Evolutionary conservation across 2,329 filamentous ascomycete species (phyloP).

Genomic region (Pyrenophora tritici-repentis): DNA sequence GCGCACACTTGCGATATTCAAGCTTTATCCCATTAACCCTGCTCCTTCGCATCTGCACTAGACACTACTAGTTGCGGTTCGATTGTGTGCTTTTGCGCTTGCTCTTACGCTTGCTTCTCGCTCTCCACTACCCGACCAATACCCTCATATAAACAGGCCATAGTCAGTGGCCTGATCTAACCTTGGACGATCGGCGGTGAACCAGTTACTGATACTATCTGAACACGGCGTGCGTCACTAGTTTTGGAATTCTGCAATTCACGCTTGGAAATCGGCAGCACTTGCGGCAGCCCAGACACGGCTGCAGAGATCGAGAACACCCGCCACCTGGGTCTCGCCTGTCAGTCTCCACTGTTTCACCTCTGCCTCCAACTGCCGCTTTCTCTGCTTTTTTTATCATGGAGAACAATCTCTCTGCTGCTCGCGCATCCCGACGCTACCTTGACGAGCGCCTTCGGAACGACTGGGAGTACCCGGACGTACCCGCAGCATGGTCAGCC

Average conservation of each 20-base stretch:
- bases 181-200: not conserved
- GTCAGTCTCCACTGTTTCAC: slow-evolving; percentile 2
- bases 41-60: not conserved
- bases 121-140: not conserved
- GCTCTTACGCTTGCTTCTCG: not conserved
- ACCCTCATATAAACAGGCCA: not conserved
- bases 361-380: not conserved
- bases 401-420: slow-evolving; percentile 50
- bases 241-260: not conserved
- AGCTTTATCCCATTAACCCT: not conserved
- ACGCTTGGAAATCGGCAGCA: not conserved
- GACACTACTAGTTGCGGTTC: not conserved
- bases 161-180: not conserved
- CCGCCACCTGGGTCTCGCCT: not conserved
- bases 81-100: not conserved
- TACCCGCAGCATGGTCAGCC: slow-evolving; percentile 39
- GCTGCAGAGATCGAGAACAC: not conserved
- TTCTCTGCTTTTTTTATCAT: slow-evolving; percentile 22
- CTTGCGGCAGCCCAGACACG: slow-evolving; percentile 1
- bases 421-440: slow-evolving; percentile 49
- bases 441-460: slow-evolving; percentile 50
- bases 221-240: slow-evolving; percentile 3
- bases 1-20: not conserved
- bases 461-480: slow-evolving; percentile 53
- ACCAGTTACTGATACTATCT: not conserved